These are phyloP conservation scores for Arthroderma uncinatum DNA, from an alignment of 2,329 filamentous ascomycete genomes.

Conservation along the genomic window DNA sequence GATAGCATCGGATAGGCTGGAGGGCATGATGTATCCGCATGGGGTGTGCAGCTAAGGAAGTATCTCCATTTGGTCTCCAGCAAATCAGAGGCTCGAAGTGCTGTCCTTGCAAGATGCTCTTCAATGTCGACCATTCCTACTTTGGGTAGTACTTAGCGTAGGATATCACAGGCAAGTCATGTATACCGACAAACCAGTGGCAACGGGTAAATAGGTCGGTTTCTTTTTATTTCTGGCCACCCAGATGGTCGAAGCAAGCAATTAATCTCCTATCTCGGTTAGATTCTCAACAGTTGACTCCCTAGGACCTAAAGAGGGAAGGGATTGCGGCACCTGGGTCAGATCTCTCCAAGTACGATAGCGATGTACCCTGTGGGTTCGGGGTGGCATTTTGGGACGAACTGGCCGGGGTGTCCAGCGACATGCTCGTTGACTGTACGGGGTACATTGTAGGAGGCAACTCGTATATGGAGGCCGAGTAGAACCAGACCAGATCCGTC, in stretches of 20 bases:
- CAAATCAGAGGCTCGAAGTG: neutral
- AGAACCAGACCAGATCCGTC: neutral
- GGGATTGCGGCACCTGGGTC: neutral
- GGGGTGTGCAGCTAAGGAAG: neutral
- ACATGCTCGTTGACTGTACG: conserved; percentile 1
- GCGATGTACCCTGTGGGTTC: neutral
- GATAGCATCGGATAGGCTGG: conserved; percentile 5
- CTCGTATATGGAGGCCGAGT: neutral
- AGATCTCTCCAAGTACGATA: neutral
- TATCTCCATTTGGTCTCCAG: neutral
- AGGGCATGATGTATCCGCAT: neutral
- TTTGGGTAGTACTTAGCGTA: neutral
- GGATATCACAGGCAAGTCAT: neutral
- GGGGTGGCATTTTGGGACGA: neutral
- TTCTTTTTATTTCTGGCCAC: neutral
- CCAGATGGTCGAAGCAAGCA: no score
- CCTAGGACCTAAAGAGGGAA: no score
- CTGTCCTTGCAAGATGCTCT: neutral
- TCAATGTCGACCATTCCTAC: neutral
- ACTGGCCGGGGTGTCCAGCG: neutral
- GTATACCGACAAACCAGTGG: neutral
- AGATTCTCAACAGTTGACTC: no score
- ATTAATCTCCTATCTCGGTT: no score
- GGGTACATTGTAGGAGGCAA: neutral
- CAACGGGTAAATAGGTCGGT: neutral